Conservation (phyloP, 345 rosid species). For the Schrenkiella parvula region DNA sequence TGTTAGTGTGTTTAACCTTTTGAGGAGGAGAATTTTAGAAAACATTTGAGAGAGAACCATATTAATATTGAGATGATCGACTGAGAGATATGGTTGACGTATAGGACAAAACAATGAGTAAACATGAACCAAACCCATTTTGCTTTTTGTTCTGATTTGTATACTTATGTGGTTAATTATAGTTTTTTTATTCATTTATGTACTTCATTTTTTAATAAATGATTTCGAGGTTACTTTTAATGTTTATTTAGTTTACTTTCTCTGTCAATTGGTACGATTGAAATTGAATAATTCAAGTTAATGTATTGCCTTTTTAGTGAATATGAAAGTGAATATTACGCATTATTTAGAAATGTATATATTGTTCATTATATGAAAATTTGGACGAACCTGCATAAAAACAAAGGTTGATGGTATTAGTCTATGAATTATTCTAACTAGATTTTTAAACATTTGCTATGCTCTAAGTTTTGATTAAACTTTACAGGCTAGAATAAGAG, state of each 20-base stretch:
- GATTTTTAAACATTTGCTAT: constrained; percentile 6
- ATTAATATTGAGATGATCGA: constrained; percentile 17
- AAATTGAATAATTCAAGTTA: not conserved
- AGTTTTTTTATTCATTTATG: not conserved
- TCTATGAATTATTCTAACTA: not conserved
- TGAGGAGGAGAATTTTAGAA: not conserved
- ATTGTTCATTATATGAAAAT: not conserved
- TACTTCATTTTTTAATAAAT: not conserved
- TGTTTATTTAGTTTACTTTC: not conserved
- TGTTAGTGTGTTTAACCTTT: not conserved
- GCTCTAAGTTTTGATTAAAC: constrained; percentile 12
- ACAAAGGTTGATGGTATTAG: not conserved
- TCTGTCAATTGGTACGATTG: not conserved
- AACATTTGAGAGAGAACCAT: constrained; percentile 6
- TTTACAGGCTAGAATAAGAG: constrained; percentile 30
- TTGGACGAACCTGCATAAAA: not conserved
- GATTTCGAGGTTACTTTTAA: not conserved
- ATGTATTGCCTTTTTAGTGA: not conserved
- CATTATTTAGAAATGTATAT: not conserved
- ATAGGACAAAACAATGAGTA: constrained; percentile 34
- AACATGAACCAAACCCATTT: constrained; percentile 34
- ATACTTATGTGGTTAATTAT: not conserved
- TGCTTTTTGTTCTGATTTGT: constrained; percentile 26
- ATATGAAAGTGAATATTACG: not conserved
- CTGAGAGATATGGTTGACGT: constrained; percentile 28